Percentiles rank a stretch among this genome's conserved stretches.
These are phyloP conservation scores for Mucor racemosus DNA, from an alignment of 371 early-diverging fungal genomes.

Conservation along the genomic window DNA sequence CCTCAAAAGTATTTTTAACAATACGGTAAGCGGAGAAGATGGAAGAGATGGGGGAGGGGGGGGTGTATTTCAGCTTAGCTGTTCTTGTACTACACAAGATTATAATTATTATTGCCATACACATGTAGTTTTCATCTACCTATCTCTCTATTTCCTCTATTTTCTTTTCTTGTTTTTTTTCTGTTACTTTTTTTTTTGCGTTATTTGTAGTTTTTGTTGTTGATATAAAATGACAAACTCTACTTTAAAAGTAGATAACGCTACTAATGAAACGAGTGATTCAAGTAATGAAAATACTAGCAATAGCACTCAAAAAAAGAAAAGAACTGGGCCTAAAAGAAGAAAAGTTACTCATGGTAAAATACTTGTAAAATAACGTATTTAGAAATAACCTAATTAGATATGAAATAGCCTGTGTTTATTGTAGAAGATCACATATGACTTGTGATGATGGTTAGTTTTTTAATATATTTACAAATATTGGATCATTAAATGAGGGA, in stretches of 20 bases:
- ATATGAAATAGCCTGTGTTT: constrained; percentile 68
- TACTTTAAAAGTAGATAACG: constrained; percentile 10
- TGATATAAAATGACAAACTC: constrained; percentile 5
- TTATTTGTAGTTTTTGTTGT: not conserved
- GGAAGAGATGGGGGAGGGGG: not conserved
- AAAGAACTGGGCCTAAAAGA: constrained; percentile 66
- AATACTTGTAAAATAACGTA: not conserved
- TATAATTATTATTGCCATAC: not conserved
- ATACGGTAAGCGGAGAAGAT: constrained; percentile 2
- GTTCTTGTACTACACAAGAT: not conserved
- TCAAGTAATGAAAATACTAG: not conserved
- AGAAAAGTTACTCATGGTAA: constrained; percentile 74
- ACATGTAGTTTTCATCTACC: not conserved
- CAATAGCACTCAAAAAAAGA: constrained; percentile 47
- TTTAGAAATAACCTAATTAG: constrained; percentile 11
- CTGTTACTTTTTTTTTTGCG: not conserved
- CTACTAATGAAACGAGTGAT: constrained; percentile 15
- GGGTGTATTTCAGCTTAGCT: not conserved
- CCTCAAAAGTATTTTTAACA: too few relatives aligned
- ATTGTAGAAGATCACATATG: constrained; percentile 88
- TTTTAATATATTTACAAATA: not conserved
- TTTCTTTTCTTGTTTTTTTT: not conserved
- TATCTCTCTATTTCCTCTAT: not conserved
- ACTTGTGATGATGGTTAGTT: constrained; percentile 77
- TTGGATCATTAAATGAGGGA: not conserved